Conservation (phyloP, 352 stramenopile species). For the Globisporangium barbulae region DNA sequence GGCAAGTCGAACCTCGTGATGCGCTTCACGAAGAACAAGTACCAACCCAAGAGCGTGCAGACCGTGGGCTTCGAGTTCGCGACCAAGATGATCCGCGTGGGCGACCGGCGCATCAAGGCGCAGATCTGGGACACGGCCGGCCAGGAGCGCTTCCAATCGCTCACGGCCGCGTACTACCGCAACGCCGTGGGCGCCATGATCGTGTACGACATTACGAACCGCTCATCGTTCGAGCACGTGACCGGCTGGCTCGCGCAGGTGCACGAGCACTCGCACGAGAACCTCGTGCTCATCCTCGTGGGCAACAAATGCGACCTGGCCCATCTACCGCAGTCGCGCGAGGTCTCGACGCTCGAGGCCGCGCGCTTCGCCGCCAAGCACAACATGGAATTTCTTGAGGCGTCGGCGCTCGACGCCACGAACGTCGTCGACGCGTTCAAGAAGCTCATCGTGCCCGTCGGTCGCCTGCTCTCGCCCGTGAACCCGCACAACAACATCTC, state of each 20-base stretch:
- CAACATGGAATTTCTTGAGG: constrained; percentile 86
- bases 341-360: constrained; percentile 86
- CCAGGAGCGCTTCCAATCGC: constrained; percentile 89
- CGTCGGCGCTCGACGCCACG: constrained; percentile 77
- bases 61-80: constrained; percentile 89
- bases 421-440: constrained; percentile 89
- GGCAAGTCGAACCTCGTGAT: constrained; percentile 88
- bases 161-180: constrained; percentile 91
- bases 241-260: constrained; percentile 75
- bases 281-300: constrained; percentile 78
- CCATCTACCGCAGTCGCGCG: constrained; percentile 63
- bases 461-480: constrained; percentile 63
- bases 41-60: constrained; percentile 67
- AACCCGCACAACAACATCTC: constrained; percentile 56
- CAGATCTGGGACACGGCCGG: constrained; percentile 89
- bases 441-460: constrained; percentile 84
- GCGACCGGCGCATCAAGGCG: constrained; percentile 80
- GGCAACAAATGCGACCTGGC: constrained; percentile 89
- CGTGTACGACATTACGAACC: constrained; percentile 92
- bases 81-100: constrained; percentile 83
- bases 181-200: constrained; percentile 90
- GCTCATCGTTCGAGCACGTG: constrained; percentile 80
- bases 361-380: constrained; percentile 77
- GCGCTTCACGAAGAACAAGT: constrained; percentile 90
- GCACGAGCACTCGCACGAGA: constrained; percentile 81